Conservation (phyloP, 192 early-diverging fungal genomes). For the Entomortierella parvispora region DNA sequence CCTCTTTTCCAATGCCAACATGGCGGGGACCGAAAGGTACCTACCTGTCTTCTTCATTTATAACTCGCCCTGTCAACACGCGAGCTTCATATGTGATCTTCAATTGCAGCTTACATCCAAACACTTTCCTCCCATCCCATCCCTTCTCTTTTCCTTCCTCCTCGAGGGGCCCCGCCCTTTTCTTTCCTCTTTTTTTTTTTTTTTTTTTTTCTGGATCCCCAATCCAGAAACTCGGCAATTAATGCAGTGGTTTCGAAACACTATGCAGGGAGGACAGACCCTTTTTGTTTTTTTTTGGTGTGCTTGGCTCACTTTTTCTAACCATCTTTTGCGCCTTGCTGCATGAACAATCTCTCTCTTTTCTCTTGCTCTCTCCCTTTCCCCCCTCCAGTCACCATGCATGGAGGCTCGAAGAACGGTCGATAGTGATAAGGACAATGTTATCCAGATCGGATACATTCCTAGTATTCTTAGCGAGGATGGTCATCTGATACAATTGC, state of each 20-base stretch:
- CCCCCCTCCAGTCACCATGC: background rate
- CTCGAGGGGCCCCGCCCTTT: background rate
- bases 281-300: background rate
- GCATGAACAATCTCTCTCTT: background rate
- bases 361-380: background rate
- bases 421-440: conserved; percentile 10
- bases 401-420: background rate
- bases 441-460: conserved; percentile 30
- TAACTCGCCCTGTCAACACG: no score
- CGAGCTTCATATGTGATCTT: no score
- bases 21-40: no score
- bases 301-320: background rate
- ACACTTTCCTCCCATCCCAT: background rate
- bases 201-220: conserved; percentile 3
- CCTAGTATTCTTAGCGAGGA: conserved; percentile 4
- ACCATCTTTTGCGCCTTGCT: background rate
- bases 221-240: no score
- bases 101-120: background rate
- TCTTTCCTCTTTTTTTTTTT: background rate
- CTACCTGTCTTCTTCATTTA: no score
- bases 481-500: background rate
- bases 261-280: no score
- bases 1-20: no score
- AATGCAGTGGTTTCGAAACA: no score
- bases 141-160: background rate